Evolutionary conservation across 495 filamentous ascomycete species (phyloP).

Genomic region (Penicillium canariense): DNA sequence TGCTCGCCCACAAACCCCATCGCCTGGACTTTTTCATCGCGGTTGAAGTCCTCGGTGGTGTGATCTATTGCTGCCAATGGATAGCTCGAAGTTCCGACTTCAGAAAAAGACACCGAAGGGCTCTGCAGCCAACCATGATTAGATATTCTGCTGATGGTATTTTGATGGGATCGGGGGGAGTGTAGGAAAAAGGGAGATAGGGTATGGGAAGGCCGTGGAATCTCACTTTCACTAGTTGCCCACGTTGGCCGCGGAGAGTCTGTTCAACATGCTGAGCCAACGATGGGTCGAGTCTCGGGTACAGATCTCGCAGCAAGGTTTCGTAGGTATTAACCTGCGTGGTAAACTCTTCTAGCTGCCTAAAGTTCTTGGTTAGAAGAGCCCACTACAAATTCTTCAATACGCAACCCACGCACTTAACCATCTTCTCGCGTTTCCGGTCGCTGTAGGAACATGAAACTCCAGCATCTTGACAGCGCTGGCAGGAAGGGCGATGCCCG

Average conservation of each 20-base stretch:
- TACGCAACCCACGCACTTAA: slow-evolving; percentile 42
- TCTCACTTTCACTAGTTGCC: slow-evolving; percentile 20
- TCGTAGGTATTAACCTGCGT: slow-evolving; percentile 35
- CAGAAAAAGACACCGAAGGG: background rate
- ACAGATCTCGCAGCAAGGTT: slow-evolving; percentile 36
- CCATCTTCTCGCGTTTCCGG: slow-evolving; percentile 57
- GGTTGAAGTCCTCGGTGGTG: slow-evolving; percentile 58
- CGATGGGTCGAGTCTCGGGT: slow-evolving; percentile 31
- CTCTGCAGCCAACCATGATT: background rate
- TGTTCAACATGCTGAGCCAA: slow-evolving; percentile 39
- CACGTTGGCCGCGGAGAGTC: slow-evolving; percentile 21
- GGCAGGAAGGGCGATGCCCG: slow-evolving; percentile 55
- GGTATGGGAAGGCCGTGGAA: slow-evolving; percentile 1
- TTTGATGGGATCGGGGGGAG: background rate
- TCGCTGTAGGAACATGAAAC: slow-evolving; percentile 54
- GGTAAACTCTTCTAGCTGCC: slow-evolving; percentile 42
- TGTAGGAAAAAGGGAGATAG: background rate
- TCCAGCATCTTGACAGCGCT: slow-evolving; percentile 54
- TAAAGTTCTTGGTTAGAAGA: slow-evolving; percentile 13
- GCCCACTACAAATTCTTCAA: background rate
- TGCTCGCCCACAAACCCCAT: slow-evolving; percentile 63
- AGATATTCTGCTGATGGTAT: background rate
- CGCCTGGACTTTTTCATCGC: slow-evolving; percentile 46
- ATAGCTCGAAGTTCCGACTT: background rate
- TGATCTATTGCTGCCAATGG: slow-evolving; percentile 40